Base-by-base conservation (phyloP, 83 land plant species). In the Picea abies region DNA sequence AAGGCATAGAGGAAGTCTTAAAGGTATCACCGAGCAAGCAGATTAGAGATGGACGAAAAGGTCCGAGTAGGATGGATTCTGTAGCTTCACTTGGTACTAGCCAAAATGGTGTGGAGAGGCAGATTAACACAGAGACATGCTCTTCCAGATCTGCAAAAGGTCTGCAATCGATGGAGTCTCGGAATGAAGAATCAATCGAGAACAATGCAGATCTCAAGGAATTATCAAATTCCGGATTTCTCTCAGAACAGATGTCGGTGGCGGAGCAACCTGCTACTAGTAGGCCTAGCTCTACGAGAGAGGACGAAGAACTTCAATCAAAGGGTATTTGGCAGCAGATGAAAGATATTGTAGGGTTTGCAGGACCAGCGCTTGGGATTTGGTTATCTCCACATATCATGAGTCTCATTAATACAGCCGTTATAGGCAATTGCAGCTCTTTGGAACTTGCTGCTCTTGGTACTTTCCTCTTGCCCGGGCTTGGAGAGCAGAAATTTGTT, bases 381-480 rank as follows among this genome's bases (percentile, higher is more conserved):
- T 94, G 99, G 97, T 85, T 96, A 2, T 94, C 93, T 49, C 92
- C 92, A 23, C 99, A 96, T 0, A 87, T 94, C 29, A 94, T 96
- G 97, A 96, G 97, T 83, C 86, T 96, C 23, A 96, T 94, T 79
- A 96, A 96, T 69, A 96, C 97, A 26, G 87, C 91, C 73, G 94
- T 94, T 63, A 85, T 96, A 60, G 97, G 97, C 16, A 92, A 91
- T 68, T 75, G 91, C 60, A 96, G 97, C 86, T 96, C 97, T 2
- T n/a, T 94, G 84, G 96, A 96, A 87, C 96, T 96, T 64, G 99
- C 99, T 44, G 99, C 99, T 10, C 88, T 96, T 26, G 99, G 99
- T 93, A 77, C 47, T 35, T 70, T 70, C 19, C 73, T 70, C 20
- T 3, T 32, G 47, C 35, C 73, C n/a, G 7, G 47, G 3, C 44